These are phyloP conservation scores for Gymnopilus dilepis DNA, from an alignment of 768 basidiomycete genomes.

Conservation along the genomic window DNA sequence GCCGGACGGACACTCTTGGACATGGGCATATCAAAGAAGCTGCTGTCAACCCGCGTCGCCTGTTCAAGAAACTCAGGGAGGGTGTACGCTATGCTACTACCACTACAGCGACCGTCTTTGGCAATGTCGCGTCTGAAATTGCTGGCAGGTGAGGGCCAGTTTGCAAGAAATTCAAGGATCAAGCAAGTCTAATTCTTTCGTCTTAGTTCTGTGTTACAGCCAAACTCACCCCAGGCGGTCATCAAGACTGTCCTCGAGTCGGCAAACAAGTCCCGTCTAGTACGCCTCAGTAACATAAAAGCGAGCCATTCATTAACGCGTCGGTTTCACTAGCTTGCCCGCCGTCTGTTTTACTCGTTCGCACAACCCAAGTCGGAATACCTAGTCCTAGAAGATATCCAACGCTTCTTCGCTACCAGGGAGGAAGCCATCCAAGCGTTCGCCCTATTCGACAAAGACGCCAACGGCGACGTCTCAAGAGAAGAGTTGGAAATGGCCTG, in stretches of 20 bases:
- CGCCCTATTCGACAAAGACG: conserved; percentile 70
- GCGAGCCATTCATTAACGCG: neutral
- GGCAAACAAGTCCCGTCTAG: conserved; percentile 78
- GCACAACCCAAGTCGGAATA: conserved; percentile 61
- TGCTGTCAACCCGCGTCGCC: conserved; percentile 57
- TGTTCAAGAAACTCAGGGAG: conserved; percentile 74
- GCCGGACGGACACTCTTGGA: conserved; percentile 67
- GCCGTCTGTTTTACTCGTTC: conserved; percentile 88
- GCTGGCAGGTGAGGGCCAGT: conserved; percentile 46
- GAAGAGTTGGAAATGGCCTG: conserved; percentile 81
- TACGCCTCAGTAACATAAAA: conserved; percentile 29
- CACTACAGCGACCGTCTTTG: conserved; percentile 76
- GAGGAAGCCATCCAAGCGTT: conserved; percentile 76
- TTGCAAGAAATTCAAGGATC: neutral
- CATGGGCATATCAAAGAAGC: conserved; percentile 38
- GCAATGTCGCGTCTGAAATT: conserved; percentile 62
- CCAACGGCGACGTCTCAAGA: conserved; percentile 72
- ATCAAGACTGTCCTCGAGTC: conserved; percentile 81
- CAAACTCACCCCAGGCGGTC: conserved; percentile 83
- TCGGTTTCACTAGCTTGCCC: conserved; percentile 61
- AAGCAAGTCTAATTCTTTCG: neutral
- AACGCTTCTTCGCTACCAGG: conserved; percentile 65
- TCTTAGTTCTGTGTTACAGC: conserved; percentile 76
- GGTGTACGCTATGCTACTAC: conserved; percentile 77
- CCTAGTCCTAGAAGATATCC: conserved; percentile 71